Evolutionary conservation across 2,329 filamentous ascomycete species (phyloP).

Genomic region (Fusarium nygamai): DNA sequence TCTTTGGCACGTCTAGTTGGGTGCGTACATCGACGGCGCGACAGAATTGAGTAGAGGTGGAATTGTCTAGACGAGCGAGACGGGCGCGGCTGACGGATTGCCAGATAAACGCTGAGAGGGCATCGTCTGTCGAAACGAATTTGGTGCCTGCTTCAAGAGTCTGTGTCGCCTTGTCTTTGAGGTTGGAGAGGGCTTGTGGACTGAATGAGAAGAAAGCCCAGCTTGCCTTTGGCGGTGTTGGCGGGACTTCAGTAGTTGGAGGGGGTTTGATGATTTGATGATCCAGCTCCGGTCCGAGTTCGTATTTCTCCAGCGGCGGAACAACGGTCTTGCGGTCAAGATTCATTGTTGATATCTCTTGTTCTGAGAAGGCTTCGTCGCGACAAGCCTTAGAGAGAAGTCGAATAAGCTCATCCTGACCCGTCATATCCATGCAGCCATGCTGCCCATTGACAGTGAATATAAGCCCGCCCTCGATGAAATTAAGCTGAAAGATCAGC

Average conservation of each 20-base stretch:
- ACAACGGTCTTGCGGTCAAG: slow-evolving; percentile 50
- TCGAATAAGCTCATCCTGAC: slow-evolving; percentile 57
- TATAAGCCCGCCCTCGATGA: slow-evolving; percentile 60
- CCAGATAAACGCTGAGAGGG: slow-evolving; percentile 62
- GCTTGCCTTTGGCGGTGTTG: slow-evolving; percentile 43
- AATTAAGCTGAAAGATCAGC: slow-evolving; percentile 58
- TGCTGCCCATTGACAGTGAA: slow-evolving; percentile 61
- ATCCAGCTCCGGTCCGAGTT: slow-evolving; percentile 49
- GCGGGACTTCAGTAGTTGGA: slow-evolving; percentile 9
- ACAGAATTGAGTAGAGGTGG: slow-evolving; percentile 47
- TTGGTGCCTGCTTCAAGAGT: neutral
- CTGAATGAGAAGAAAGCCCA: slow-evolving; percentile 60
- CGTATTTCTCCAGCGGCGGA: slow-evolving; percentile 52
- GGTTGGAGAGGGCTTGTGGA: slow-evolving; percentile 45
- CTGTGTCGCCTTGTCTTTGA: slow-evolving; percentile 54
- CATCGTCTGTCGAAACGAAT: slow-evolving; percentile 65
- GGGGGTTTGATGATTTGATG: slow-evolving; percentile 46
- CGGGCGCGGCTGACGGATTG: slow-evolving; percentile 55
- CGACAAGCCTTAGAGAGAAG: slow-evolving; percentile 61
- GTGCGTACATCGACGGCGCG: slow-evolving; percentile 61
- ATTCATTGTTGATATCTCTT: slow-evolving; percentile 58
- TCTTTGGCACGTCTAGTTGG: slow-evolving; percentile 52
- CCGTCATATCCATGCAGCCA: slow-evolving; percentile 61
- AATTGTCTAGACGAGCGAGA: slow-evolving; percentile 44
- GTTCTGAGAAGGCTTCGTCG: slow-evolving; percentile 54